Percentiles rank a stretch among this genome's conserved stretches.
phyloP scores from a whole-genome alignment of 169 alveolate species.

The Plasmodium chabaudi region DNA sequence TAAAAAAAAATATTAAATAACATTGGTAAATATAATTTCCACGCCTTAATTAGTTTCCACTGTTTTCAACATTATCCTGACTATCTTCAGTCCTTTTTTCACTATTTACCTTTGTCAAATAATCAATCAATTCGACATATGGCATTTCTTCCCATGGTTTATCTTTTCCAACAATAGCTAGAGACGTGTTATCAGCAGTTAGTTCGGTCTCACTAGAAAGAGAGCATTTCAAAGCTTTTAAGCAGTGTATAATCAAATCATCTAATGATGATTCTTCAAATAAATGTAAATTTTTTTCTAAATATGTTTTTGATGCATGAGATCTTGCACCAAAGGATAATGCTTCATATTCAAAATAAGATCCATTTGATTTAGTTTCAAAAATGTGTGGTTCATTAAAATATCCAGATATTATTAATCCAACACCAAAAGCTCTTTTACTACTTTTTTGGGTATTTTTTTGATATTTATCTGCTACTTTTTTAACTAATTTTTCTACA shows the following conservation, averaged over 20 bases:
- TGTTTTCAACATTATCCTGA: constrained; percentile 24
- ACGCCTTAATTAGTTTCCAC: neutral
- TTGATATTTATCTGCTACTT: constrained; percentile 95
- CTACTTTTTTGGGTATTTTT: constrained; percentile 95
- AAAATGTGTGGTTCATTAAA: constrained; percentile 94
- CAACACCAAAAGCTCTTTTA: constrained; percentile 99
- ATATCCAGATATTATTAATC: constrained; percentile 94
- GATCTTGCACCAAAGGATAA: constrained; percentile 98
- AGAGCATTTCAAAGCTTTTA: constrained; percentile 92
- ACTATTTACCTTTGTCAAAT: constrained; percentile 33
- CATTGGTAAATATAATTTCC: constrained; percentile 4
- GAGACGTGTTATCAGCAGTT: constrained; percentile 90
- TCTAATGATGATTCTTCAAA: constrained; percentile 87
- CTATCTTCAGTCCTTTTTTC: constrained; percentile 15
- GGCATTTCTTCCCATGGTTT: constrained; percentile 79
- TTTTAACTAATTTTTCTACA: constrained; percentile 92
- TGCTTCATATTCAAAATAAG: constrained; percentile 95
- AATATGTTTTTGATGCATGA: constrained; percentile 97
- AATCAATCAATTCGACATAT: constrained; percentile 19
- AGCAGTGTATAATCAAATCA: constrained; percentile 90
- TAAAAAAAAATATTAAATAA: neutral
- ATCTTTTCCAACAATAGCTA: constrained; percentile 88
- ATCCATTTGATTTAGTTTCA: constrained; percentile 97
- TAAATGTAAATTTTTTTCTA: constrained; percentile 93
- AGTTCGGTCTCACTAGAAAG: constrained; percentile 93